Conservation (phyloP, 73 alveolate genomes). For the Tetrahymena thermophila region DNA sequence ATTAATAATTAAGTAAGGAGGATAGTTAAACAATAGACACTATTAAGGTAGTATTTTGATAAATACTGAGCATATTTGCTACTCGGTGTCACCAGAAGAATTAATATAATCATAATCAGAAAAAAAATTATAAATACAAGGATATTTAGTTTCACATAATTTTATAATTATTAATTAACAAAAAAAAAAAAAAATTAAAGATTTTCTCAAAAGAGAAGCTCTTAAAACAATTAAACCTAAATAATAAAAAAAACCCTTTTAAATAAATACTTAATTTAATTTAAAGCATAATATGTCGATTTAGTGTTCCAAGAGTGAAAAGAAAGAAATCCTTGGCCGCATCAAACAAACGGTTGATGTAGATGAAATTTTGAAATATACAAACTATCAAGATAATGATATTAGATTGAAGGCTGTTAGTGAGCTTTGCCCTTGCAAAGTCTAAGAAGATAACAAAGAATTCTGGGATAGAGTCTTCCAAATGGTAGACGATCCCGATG, state of each 20-base stretch:
- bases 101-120: neutral
- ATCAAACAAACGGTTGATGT: slow-evolving; percentile 25
- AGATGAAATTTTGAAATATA: slow-evolving; percentile 23
- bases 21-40: neutral
- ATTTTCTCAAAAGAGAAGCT: neutral
- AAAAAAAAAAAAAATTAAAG: neutral
- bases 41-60: neutral
- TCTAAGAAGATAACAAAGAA: slow-evolving; percentile 52
- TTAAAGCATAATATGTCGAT: neutral
- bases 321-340: slow-evolving; percentile 21
- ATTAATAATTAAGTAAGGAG: neutral
- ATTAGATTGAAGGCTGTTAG: slow-evolving; percentile 38
- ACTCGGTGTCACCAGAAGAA: neutral
- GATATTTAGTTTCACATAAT: neutral
- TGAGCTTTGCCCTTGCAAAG: slow-evolving; percentile 77
- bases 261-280: neutral
- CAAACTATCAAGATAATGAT: slow-evolving; percentile 31
- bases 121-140: neutral
- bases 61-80: neutral
- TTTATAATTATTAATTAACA: neutral
- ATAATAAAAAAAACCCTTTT: neutral
- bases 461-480: slow-evolving; percentile 78
- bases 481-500: slow-evolving; percentile 69
- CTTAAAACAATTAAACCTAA: neutral
- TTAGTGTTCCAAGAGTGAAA: neutral